phyloP scores from a whole-genome alignment of 2,329 filamentous ascomycete species.

The Moelleriella libera region DNA sequence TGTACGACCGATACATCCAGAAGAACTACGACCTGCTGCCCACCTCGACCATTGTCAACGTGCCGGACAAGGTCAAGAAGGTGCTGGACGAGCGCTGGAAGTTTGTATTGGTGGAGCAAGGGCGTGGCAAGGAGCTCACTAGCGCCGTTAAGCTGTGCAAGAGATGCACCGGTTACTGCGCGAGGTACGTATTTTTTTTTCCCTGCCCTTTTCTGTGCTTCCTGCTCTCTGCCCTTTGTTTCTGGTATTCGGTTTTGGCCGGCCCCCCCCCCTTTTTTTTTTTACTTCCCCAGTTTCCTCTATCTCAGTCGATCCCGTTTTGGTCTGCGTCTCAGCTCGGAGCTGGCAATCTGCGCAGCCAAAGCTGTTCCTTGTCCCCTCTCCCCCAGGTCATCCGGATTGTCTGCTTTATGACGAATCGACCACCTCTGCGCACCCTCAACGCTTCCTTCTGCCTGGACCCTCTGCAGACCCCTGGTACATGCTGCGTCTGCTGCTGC shows the following conservation, averaged over 20 bases:
- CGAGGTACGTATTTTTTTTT: conserved; percentile 46
- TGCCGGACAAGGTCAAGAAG: conserved; percentile 87
- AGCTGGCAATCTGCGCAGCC: no score
- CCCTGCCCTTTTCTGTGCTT: conserved; percentile 1
- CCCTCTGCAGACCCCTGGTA: neutral
- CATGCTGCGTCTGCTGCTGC: neutral
- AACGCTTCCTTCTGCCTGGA: neutral
- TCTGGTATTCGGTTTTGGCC: no score
- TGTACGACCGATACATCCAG: conserved; percentile 96
- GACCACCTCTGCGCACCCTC: neutral
- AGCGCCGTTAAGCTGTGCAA: conserved; percentile 95
- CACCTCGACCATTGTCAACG: conserved; percentile 84
- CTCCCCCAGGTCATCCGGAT: neutral
- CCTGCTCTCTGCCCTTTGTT: neutral
- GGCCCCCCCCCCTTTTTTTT: no score
- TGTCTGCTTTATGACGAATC: neutral
- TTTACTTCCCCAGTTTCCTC: no score
- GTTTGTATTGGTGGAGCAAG: conserved; percentile 87
- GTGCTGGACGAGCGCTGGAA: conserved; percentile 94
- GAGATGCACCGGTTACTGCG: conserved; percentile 80
- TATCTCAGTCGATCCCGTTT: no score
- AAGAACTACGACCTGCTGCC: conserved; percentile 96
- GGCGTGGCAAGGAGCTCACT: conserved; percentile 86
- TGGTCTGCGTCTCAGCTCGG: no score
- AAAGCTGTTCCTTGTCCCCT: neutral